Conservation (phyloP, 345 rosid species). For the Eutrema yunnanense region DNA sequence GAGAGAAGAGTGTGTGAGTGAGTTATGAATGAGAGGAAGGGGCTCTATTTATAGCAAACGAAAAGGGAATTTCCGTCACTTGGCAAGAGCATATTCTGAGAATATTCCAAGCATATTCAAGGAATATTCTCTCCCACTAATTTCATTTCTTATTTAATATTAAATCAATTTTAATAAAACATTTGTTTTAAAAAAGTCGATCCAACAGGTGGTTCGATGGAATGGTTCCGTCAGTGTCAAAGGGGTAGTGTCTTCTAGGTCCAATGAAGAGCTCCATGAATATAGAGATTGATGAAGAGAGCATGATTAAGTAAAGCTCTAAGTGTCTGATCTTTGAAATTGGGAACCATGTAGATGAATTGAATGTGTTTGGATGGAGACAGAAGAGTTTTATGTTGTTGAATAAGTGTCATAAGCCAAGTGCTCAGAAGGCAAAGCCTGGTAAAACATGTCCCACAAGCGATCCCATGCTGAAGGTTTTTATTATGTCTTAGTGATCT, state of each 20-base stretch:
- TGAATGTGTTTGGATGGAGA: slow-evolving; percentile 41
- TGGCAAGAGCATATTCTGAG: too few species aligned
- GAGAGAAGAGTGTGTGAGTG: too few species aligned
- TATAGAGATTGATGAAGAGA: slow-evolving; percentile 39
- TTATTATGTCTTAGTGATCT: neutral
- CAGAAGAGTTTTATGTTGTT: slow-evolving; percentile 34
- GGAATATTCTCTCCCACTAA: too few species aligned
- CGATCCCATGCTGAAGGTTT: slow-evolving; percentile 36
- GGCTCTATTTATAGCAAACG: too few species aligned
- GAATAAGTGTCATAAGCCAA: slow-evolving; percentile 66
- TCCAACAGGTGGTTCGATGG: slow-evolving; percentile 53
- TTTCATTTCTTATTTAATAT: too few species aligned
- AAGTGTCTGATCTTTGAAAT: slow-evolving; percentile 37
- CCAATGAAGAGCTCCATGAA: slow-evolving; percentile 50
- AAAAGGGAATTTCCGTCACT: too few species aligned
- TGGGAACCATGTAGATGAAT: slow-evolving; percentile 59
- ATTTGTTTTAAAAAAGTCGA: too few species aligned
- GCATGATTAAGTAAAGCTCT: slow-evolving; percentile 57
- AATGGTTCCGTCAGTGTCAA: slow-evolving; percentile 60
- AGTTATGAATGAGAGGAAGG: too few species aligned
- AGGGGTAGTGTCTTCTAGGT: slow-evolving; percentile 27
- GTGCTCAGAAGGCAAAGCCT: slow-evolving; percentile 46
- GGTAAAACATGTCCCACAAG: slow-evolving; percentile 64
- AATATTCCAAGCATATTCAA: too few species aligned
- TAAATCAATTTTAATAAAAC: too few species aligned